phyloP scores from a whole-genome alignment of 169 alveolate genomes.

The Plasmodium inui region DNA sequence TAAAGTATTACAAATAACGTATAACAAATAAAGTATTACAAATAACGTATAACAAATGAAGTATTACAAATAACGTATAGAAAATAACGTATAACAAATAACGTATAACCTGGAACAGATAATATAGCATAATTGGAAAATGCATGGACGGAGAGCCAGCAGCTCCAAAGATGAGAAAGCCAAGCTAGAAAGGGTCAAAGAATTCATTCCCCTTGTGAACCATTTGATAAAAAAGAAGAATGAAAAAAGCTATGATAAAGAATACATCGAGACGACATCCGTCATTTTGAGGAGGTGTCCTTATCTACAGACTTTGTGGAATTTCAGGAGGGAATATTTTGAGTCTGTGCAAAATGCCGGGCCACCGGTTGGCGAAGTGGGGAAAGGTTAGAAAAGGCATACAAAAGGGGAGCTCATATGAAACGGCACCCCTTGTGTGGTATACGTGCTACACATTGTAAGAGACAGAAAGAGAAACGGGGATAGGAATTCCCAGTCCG shows the following conservation, averaged over 20 bases:
- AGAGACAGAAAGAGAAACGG: neutral
- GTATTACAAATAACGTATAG: neutral
- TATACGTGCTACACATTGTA: neutral
- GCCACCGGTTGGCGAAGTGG: neutral
- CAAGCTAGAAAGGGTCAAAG: constrained; percentile 57
- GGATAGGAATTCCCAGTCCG: neutral
- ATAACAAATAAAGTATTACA: neutral
- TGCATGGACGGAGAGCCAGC: constrained; percentile 74
- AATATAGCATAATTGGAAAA: constrained; percentile 1
- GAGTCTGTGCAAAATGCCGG: constrained; percentile 18
- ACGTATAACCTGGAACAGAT: neutral
- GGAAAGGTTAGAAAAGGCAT: constrained; percentile 8
- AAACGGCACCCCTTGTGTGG: neutral
- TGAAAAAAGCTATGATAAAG: constrained; percentile 27
- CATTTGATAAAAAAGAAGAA: constrained; percentile 40
- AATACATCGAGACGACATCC: constrained; percentile 34
- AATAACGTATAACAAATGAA: too few relatives aligned
- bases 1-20: neutral
- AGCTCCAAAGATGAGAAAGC: constrained; percentile 8
- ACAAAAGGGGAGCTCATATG: neutral
- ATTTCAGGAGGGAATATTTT: constrained; percentile 67
- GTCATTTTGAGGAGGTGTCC: constrained; percentile 56
- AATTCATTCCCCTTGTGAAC: constrained; percentile 35
- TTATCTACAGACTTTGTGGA: constrained; percentile 60
- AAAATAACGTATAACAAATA: neutral